phyloP scores from a whole-genome alignment of 83 land plant genomes.

The Picea abies region DNA sequence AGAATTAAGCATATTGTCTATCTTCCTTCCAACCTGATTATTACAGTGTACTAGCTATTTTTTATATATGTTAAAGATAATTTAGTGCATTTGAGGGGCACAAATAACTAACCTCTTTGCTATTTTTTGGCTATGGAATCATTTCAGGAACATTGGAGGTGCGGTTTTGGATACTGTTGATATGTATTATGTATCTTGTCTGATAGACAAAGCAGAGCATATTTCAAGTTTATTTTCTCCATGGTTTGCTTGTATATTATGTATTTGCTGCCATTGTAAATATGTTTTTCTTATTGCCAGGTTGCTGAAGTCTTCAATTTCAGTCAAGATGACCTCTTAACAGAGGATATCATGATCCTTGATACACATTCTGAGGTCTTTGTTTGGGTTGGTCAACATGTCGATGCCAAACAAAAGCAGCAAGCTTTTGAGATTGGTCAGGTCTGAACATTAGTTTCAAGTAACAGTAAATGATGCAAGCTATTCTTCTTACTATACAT shows the following conservation, averaged over 20 bases:
- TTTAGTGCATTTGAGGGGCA: no score
- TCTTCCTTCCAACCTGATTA: no score
- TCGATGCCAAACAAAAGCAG: constrained; percentile 28
- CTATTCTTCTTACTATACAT: neutral
- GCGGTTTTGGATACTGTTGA: neutral
- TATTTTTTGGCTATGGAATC: neutral
- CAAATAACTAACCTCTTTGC: no score
- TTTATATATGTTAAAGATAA: no score
- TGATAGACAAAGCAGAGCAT: neutral
- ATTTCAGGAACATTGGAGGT: constrained; percentile 17
- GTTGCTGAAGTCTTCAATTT: constrained; percentile 40
- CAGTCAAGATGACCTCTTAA: constrained; percentile 53
- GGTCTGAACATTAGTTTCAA: constrained; percentile 22
- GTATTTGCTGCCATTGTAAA: no score
- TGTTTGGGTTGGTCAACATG: constrained; percentile 54
- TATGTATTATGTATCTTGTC: no score
- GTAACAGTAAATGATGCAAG: neutral
- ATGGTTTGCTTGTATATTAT: neutral
- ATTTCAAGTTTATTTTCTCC: neutral
- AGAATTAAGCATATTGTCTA: no score
- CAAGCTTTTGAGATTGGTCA: constrained; percentile 36
- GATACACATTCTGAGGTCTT: constrained; percentile 34
- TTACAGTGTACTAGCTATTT: no score
- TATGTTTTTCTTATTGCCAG: constrained; percentile 18
- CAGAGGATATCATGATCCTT: constrained; percentile 50